Base-by-base conservation (phyloP, 305 asterid species). In the Fraxinus xanthoxyloides region DNA sequence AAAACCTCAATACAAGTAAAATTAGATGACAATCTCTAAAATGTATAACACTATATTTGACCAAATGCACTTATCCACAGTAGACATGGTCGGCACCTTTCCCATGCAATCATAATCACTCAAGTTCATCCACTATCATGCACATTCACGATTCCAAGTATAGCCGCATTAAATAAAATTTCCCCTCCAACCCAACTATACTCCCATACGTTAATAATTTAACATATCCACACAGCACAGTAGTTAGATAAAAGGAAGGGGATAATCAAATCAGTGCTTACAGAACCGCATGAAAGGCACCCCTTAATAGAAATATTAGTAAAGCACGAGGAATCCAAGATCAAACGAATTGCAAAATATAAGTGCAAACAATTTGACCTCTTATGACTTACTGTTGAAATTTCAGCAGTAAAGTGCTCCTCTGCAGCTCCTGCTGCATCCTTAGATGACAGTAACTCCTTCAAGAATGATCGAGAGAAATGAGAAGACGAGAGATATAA, bases 371-470 rank as follows among this genome's bases (percentile, higher is more conserved):
- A 12, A 67, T 8, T 3, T 67, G 73, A 12, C 73, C 35, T 67
- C 34, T 67, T 10, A 75, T 23, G 81, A 85, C 92, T 87, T 87
- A 94, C 98, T 0, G 98, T 96, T 19, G 96, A 87, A 72, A 93
- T 85, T 83, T 96, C 98, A 40, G 98, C 91, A 72, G 92, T 87
- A 82, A 87, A 91, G 24, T 81, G 95, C 84, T 87, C 90, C 88
- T 96, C 99, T 43, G 92, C 85, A 56, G 89, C 87, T 0, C 92
- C 92, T 81, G 97, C 90, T 5, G 88, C 93, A 87, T 89, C 94
- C 87, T 90, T 96, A 15, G 94, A 83, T 35, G 94, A 91, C 32
- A 31, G 32, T 31, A 31, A 31, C 32, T 31, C 32, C 32, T 31
- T 31, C 3, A 31, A 31, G 32, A 31, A 31, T 31, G 32, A 31